Evolutionary conservation across 1,139 yeast genomes (phyloP).

Genomic region (Suhomyces guaymorum): DNA sequence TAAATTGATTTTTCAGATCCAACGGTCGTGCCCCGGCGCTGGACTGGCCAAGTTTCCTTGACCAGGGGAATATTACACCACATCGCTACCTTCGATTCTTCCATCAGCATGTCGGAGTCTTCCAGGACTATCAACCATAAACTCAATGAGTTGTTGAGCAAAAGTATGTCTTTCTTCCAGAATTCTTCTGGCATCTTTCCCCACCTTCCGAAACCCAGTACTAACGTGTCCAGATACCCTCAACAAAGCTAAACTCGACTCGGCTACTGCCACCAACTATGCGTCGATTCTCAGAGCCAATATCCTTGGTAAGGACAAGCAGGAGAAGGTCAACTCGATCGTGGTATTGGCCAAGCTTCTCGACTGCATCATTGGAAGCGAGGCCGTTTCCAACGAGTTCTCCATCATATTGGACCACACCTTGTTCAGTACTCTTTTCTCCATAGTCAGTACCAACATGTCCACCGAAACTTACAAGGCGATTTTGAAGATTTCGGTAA

Average conservation of each 20-base stretch:
- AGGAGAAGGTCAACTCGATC: slow-evolving; percentile 54
- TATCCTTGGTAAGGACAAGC: slow-evolving; percentile 49
- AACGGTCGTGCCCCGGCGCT: slow-evolving; percentile 10
- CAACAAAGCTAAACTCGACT: slow-evolving; percentile 35
- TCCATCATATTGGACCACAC: slow-evolving; percentile 40
- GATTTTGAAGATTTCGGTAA: slow-evolving; percentile 45
- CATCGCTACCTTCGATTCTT: not conserved
- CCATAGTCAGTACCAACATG: slow-evolving; percentile 46
- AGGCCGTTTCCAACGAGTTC: slow-evolving; percentile 44
- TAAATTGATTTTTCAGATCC: slow-evolving; percentile 11
- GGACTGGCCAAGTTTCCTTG: not conserved
- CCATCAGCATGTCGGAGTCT: slow-evolving; percentile 31
- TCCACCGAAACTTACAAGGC: slow-evolving; percentile 54
- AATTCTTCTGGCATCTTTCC: too few relatives aligned
- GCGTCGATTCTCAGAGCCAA: slow-evolving; percentile 39
- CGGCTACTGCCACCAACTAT: slow-evolving; percentile 36
- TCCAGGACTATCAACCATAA: slow-evolving; percentile 49
- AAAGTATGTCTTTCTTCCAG: slow-evolving; percentile 25
- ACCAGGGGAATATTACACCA: slow-evolving; percentile 2
- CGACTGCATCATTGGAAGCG: slow-evolving; percentile 44
- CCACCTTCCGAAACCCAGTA: slow-evolving; percentile 1
- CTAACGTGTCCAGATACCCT: slow-evolving; percentile 27
- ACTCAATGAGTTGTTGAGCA: slow-evolving; percentile 46
- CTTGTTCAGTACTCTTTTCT: slow-evolving; percentile 44
- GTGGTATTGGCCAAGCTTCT: slow-evolving; percentile 55